A percentile compares a stretch with the other conserved stretches of the same genome.
These are phyloP conservation scores for Penicillium sp. DNA, from an alignment of 2,329 filamentous ascomycete genomes.

Conservation along the genomic window DNA sequence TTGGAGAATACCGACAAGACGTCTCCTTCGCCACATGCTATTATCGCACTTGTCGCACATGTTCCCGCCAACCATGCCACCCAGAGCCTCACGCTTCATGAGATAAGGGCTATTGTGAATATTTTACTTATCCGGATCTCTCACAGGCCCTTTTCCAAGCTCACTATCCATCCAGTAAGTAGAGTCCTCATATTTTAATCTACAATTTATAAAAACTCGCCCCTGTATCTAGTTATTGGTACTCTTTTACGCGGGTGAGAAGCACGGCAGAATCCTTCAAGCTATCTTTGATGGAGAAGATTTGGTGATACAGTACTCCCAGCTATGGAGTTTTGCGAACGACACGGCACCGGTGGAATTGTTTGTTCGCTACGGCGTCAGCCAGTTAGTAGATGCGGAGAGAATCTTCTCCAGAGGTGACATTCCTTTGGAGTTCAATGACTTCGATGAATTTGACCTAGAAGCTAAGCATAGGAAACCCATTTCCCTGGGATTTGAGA, in stretches of 20 bases:
- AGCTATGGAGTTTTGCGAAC: slow-evolving; percentile 7
- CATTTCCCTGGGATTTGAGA: too few relatives aligned
- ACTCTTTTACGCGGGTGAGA: slow-evolving; percentile 7
- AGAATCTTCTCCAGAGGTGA: slow-evolving; percentile 2
- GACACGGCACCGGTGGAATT: slow-evolving; percentile 14
- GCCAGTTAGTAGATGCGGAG: slow-evolving; percentile 12
- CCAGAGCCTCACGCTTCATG: slow-evolving; percentile 3
- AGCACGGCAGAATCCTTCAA: slow-evolving; percentile 10
- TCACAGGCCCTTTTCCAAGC: neutral
- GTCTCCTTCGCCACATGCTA: slow-evolving; percentile 4
- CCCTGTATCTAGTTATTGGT: slow-evolving; percentile 1
- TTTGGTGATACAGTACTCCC: slow-evolving; percentile 4
- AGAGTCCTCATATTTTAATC: neutral
- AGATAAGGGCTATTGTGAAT: slow-evolving; percentile 4
- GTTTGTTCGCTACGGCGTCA: slow-evolving; percentile 9
- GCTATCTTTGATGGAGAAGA: neutral
- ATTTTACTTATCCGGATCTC: slow-evolving; percentile 1
- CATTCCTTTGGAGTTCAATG: slow-evolving; percentile 1
- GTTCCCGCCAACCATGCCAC: slow-evolving; percentile 1
- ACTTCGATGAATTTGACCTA: slow-evolving; percentile 5
- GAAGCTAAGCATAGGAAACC: too few relatives aligned
- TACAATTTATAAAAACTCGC: neutral
- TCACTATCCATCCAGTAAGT: slow-evolving; percentile 2
- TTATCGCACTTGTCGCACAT: slow-evolving; percentile 2
- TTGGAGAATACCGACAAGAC: neutral